Base-by-base conservation (phyloP, 805 yeast species). In the Metschnikowia borealis region DNA sequence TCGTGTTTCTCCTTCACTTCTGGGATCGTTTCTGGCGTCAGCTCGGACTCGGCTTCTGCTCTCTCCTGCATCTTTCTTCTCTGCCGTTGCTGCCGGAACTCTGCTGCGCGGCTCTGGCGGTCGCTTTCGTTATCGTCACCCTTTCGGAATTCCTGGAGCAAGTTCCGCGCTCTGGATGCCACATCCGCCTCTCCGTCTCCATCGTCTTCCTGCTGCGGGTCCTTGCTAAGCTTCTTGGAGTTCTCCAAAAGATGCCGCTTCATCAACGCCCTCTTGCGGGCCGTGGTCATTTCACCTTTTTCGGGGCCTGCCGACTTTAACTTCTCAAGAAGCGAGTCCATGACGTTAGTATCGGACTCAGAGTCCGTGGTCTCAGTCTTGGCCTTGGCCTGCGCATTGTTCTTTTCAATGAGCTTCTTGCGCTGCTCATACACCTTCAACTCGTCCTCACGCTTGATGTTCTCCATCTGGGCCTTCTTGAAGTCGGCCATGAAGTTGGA, bases 251-350 rank as follows among this genome's bases (percentile, higher is more conserved):
- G 65, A 46, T 83, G 84, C 61, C 78, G 83, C 56, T 90, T 80
- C 50, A 89, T 85, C 58, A 84, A 73, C 1, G 92, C 96, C 48
- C 94, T 75, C 59, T 89, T 82, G 59, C 96, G 75, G 0, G 96
- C 95, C 3, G 89, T 80, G 2, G 88, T 73, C 1, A 94, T 81
- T 54, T 90, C 94, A 5, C 88, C 83, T 54, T 83, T 82, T 5
- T 83, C 69, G 10, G 94, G 87, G 1, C 92, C 96, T 0, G 94
- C 88, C 15, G 91, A 90, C 62, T 90, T 85, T 61, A 94, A 78
- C 62, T 87, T 89, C 64, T 90, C 96, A 51, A 94, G 75, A 44
- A 94, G 73, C 34, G 85, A 81, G 65, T 94, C 99, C 87, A 94
- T 89, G 38, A 89, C 86, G 44, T 76, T 73, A 17, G 65, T 70